Evolutionary conservation across 306 rosid genomes (phyloP).

Genomic region (Sesbania bispinosa): DNA sequence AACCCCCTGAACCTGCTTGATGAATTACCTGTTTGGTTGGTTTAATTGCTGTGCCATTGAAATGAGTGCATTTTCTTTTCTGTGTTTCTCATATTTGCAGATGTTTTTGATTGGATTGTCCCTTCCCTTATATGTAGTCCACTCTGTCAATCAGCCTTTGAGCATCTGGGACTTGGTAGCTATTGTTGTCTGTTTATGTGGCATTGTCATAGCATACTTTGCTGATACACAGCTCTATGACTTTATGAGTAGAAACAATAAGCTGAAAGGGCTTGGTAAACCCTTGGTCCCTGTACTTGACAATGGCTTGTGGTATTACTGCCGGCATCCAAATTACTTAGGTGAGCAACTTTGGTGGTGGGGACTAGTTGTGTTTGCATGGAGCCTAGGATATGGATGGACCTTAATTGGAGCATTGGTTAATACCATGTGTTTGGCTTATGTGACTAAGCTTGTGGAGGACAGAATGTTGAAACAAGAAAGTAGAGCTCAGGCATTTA

Average conservation of each 20-base stretch:
- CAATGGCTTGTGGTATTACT: slow-evolving; percentile 75
- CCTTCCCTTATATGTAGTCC: slow-evolving; percentile 70
- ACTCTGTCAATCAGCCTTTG: slow-evolving; percentile 56
- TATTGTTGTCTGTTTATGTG: slow-evolving; percentile 40
- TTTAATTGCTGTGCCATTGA: background rate
- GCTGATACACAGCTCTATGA: slow-evolving; percentile 82
- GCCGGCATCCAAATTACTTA: slow-evolving; percentile 83
- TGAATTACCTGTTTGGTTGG: slow-evolving; percentile 27
- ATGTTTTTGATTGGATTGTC: slow-evolving; percentile 65
- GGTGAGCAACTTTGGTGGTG: slow-evolving; percentile 99
- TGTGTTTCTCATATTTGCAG: slow-evolving; percentile 38
- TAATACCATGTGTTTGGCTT: slow-evolving; percentile 73
- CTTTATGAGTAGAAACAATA: slow-evolving; percentile 56
- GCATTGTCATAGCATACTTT: slow-evolving; percentile 68
- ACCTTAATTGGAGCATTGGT: slow-evolving; percentile 57
- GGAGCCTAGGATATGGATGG: slow-evolving; percentile 78
- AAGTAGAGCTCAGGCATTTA: slow-evolving; percentile 69
- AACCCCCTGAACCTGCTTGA: slow-evolving; percentile 24
- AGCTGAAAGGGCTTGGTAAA: slow-evolving; percentile 55
- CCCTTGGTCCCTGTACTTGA: slow-evolving; percentile 53
- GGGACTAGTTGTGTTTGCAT: slow-evolving; percentile 71
- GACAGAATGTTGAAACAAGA: slow-evolving; percentile 69
- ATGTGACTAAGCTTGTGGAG: slow-evolving; percentile 87
- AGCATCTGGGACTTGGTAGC: slow-evolving; percentile 69
- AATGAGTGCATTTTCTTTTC: background rate